phyloP scores from a whole-genome alignment of 192 early-diverging fungal genomes.

The Chytriomyces hyalinus region DNA sequence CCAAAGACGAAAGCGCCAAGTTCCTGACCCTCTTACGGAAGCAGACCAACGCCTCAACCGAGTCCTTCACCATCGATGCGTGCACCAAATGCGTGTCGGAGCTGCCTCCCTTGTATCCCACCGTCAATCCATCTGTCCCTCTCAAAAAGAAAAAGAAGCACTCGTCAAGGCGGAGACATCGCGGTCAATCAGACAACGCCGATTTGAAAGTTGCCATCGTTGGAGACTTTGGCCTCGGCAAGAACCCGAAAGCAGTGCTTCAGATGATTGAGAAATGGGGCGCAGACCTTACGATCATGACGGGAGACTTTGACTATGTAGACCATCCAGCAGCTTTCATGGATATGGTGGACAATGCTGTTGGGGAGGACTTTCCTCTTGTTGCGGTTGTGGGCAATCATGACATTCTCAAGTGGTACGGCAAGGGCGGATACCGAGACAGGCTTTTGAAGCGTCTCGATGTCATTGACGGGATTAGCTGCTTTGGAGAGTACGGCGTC shows the following conservation, averaged over 20 bases:
- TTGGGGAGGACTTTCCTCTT: constrained; percentile 40
- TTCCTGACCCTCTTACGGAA: neutral
- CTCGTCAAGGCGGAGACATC: neutral
- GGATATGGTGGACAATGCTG: constrained; percentile 15
- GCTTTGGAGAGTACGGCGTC: constrained; percentile 46
- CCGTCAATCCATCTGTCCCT: no score
- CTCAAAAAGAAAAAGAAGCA: neutral
- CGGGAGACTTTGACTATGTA: constrained; percentile 50
- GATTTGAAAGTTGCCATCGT: constrained; percentile 41
- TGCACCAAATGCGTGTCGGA: constrained; percentile 11
- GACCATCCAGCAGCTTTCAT: constrained; percentile 43
- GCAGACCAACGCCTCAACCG: no score
- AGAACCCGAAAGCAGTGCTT: constrained; percentile 31
- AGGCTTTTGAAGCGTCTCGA: constrained; percentile 25
- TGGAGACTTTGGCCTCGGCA: constrained; percentile 41
- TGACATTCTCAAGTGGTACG: constrained; percentile 45
- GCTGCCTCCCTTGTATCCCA: neutral
- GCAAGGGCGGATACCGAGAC: constrained; percentile 38
- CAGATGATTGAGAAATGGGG: constrained; percentile 39
- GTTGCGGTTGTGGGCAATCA: constrained; percentile 46
- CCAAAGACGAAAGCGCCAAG: neutral
- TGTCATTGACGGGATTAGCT: constrained; percentile 23
- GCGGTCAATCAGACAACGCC: neutral
- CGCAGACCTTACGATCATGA: constrained; percentile 19
- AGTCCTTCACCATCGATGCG: neutral